A percentile compares a stretch with the other conserved stretches of the same genome.
Evolutionary conservation across 73 alveolate genomes (phyloP).

Genomic region (Symbiodinium pilosum): DNA sequence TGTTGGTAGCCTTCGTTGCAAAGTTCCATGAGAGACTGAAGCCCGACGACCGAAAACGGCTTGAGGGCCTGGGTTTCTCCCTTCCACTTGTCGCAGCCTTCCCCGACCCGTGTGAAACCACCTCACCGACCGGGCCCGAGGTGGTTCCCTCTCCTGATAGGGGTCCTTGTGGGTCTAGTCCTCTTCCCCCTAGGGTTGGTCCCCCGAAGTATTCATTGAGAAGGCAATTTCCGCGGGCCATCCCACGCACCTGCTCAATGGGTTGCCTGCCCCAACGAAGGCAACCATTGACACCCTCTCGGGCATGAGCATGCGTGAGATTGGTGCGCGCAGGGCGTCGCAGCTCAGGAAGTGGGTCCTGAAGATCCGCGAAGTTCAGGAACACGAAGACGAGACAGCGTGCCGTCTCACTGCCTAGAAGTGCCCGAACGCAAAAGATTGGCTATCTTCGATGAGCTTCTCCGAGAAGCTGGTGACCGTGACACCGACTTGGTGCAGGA

Average conservation of each 20-base stretch:
- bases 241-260: background rate
- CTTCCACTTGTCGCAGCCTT: background rate
- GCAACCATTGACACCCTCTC: background rate
- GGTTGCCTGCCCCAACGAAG: background rate
- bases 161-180: too few relatives aligned
- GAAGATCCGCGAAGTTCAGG: background rate
- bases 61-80: background rate
- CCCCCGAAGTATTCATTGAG: background rate
- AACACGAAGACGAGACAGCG: background rate
- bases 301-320: background rate
- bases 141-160: background rate
- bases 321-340: background rate
- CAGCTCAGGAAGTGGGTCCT: background rate
- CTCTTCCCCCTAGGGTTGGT: too few relatives aligned
- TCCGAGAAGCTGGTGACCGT: background rate
- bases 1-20: background rate
- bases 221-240: background rate
- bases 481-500: background rate
- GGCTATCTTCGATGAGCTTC: background rate
- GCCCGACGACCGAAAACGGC: background rate
- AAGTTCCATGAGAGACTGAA: background rate
- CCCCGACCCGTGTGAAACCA: too few relatives aligned
- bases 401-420: background rate
- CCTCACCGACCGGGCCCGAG: conserved; percentile 16
- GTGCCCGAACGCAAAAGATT: background rate